Evolutionary conservation across 2,329 filamentous ascomycete genomes (phyloP), one percentile per base, ranked within the genome.

Genomic region (Alternaria panax): DNA sequence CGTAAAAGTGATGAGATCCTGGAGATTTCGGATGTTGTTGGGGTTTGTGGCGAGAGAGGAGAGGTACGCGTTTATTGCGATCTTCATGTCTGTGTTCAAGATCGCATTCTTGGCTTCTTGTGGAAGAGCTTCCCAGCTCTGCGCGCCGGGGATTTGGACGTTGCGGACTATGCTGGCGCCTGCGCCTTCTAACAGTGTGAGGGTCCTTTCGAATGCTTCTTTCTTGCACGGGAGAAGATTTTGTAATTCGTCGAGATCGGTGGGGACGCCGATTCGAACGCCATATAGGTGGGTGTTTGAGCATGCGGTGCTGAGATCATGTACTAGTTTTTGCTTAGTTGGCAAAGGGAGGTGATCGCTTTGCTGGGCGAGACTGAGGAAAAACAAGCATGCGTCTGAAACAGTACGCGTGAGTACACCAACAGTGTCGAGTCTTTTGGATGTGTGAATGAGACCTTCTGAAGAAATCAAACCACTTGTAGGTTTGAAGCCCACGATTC

Each of bases 371-470:
- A 64, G 65, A 8, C 78, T 75, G 32, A 89, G 77, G 2, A 85
- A 78, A 1, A 85, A 55, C 34, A 81, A 78, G 7, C 42, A 25
- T 3, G 84, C 84, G 59, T 86, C 84, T 61, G 81, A 81, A 20
- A 86, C 83, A 0, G 81, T 83, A 41, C 83, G 76, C 4, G 84
- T 79, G 75, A 86, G 81, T 0, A 84, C 81, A 0, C 84, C 84
- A 24, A 85, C 74, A 0, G 83, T 84, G 64, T 85, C 83, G 64
- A 82, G 80, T 51, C 80, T 80, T 63, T 83, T 75, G 47, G 78
- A 82, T 57, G 90, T 85, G 2, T 88, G 87, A 12, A 91, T 84
- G 0, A 90, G 62, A 84, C 25, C 88, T 75, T 66, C 82, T 75
- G 30, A 84, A 77, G 85, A 86, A 0, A 85, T 87, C 5, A 90